These are phyloP conservation scores for Podochytrium sp. DNA, from an alignment of 192 early-diverging fungal species.

Conservation along the genomic window DNA sequence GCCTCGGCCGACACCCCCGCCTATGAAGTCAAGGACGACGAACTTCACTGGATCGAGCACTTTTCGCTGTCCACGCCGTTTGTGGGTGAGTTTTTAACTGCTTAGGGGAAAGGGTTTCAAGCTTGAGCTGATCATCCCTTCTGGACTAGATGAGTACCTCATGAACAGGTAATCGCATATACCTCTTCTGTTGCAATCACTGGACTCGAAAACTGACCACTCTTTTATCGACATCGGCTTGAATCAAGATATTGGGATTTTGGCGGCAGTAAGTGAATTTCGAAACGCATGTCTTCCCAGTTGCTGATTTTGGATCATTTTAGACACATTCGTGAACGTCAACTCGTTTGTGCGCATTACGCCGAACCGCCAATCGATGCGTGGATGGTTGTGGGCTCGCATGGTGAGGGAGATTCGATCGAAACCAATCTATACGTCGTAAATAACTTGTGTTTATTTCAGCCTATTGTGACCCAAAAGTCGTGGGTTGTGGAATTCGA, in stretches of 20 bases:
- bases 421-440: constrained; percentile 47
- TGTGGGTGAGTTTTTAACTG: constrained; percentile 20
- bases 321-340: constrained; percentile 85
- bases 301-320: neutral
- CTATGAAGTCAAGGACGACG: constrained; percentile 20
- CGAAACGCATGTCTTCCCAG: neutral
- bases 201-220: neutral
- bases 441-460: neutral
- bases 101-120: no score
- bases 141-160: constrained; percentile 19
- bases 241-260: constrained; percentile 96
- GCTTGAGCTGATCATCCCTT: neutral
- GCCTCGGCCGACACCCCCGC: neutral
- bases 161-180: constrained; percentile 31
- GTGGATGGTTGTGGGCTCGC: constrained; percentile 81
- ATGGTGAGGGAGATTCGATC: constrained; percentile 27
- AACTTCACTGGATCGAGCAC: constrained; percentile 17
- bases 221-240: constrained; percentile 6
- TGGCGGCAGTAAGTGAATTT: constrained; percentile 65
- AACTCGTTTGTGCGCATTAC: constrained; percentile 87
- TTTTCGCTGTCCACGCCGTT: constrained; percentile 15
- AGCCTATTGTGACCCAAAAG: constrained; percentile 50
- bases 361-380: constrained; percentile 73
- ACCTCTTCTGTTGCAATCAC: neutral
- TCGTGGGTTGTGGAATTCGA: constrained; percentile 92